Base-by-base conservation (phyloP, 2,329 filamentous ascomycete genomes). In the Aspergillus sp. region DNA sequence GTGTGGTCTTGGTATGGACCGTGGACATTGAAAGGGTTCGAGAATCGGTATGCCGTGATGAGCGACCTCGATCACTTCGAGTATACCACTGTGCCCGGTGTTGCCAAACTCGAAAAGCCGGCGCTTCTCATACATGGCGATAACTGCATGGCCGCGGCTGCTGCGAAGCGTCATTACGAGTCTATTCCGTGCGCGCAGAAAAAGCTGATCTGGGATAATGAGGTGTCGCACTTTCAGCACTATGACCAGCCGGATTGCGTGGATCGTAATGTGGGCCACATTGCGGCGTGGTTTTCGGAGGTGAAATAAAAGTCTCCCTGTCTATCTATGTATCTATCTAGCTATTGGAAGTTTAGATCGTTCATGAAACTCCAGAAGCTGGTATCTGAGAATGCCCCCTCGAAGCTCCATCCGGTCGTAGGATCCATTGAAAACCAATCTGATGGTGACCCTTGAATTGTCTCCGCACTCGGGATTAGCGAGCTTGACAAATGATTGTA, bases 1-100 rank as follows among this genome's bases (percentile, higher is more conserved):
- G 49, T 56, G n/a, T 61, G 57, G 58, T 50, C 57, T 3, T 61
- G 54, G 57, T 61, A 61, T 45, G 58, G 58, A 2, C 57, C 54
- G 6, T 61, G 58, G 59, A 61, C 55, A 6, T 40, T 61, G 40
- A 56, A 57, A 45, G 47, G 42, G 19, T 61, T 60, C 39, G 59
- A 61, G 35, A 61, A 60, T 45, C 59, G 54, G 33, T 61, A 60
- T 39, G 58, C 59, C 7, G 51, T 60, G 8, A 60, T 60, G 58
- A 61, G 59, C 31, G 58, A 61, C 40, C n/a, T 60, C 28, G 59
- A 61, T 26, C 57, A 61, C 43, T 60, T 60, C 45, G 42, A 44
- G 34, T 61, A 60, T 49, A 53, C 58, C 27, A 61, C 56, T 13
- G 57, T 60, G 2, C 46, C 47, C 1, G 58, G 57, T 5, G 57